Conservation (phyloP, 2,329 filamentous ascomycete genomes). For the Clonostachys rhizophaga region DNA sequence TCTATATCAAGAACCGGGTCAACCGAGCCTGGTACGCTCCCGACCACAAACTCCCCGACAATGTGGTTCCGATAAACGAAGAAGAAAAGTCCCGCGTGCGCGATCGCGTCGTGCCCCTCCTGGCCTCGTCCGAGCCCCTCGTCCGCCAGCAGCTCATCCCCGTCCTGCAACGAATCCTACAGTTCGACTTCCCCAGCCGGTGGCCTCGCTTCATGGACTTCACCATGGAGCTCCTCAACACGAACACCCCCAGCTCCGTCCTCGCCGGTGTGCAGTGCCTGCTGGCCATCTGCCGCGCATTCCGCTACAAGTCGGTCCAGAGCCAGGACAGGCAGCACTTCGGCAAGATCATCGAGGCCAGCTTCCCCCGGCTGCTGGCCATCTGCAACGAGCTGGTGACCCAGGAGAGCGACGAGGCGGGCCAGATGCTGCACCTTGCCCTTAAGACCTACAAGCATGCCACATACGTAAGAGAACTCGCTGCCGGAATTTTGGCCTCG, state of each 20-base stretch:
- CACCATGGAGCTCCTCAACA: slow-evolving; percentile 82
- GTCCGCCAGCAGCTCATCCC: slow-evolving; percentile 92
- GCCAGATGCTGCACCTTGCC: slow-evolving; percentile 92
- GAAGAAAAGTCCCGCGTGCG: slow-evolving; percentile 85
- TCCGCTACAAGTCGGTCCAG: slow-evolving; percentile 82
- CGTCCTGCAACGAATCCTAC: slow-evolving; percentile 90
- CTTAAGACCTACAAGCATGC: slow-evolving; percentile 98
- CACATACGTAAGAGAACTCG: slow-evolving; percentile 64
- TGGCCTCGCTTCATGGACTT: slow-evolving; percentile 96
- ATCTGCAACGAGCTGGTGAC: slow-evolving; percentile 88
- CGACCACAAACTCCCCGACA: slow-evolving; percentile 63
- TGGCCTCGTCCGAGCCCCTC: slow-evolving; percentile 74
- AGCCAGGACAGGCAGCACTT: slow-evolving; percentile 78
- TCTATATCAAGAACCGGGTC: slow-evolving; percentile 97
- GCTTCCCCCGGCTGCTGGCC: slow-evolving; percentile 80
- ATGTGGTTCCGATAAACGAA: slow-evolving; percentile 67
- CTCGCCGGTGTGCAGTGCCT: slow-evolving; percentile 93
- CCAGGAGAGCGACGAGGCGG: slow-evolving; percentile 89
- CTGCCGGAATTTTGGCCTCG: background rate
- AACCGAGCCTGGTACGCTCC: slow-evolving; percentile 82
- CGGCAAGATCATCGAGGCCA: slow-evolving; percentile 87
- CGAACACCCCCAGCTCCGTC: slow-evolving; percentile 80
- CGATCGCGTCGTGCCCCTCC: slow-evolving; percentile 81
- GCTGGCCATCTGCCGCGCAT: slow-evolving; percentile 90
- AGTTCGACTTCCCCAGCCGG: slow-evolving; percentile 88